Evolutionary conservation across 2,329 filamentous ascomycete species (phyloP), one percentile per base, ranked within the genome.

Genomic region (Colletotrichum sp.): DNA sequence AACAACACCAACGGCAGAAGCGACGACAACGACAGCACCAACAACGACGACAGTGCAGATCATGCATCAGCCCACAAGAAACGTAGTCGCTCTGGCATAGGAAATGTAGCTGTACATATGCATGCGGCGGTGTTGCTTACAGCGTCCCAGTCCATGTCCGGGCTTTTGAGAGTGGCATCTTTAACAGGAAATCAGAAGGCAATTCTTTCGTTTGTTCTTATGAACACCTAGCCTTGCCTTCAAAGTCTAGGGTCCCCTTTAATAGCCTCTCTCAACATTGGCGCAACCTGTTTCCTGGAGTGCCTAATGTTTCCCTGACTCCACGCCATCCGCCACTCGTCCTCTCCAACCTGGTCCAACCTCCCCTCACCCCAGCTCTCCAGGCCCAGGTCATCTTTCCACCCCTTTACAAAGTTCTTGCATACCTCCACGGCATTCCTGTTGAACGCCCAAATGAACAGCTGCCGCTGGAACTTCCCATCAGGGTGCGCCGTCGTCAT

Each of bases 221-320:
- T 52, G 1, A 15, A 9, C 13, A 4, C 6, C 48, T 21, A 38
- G 5, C 10, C 21, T 16, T 24, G 48, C 6, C 9, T 2, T 75
- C 32, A 75, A 21, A 75, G 43, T 36, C 43, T 61, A 10, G 69
- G 9, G 3, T 30, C 28, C 3, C 57, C 64, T 58, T 83, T 85
- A 81, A 92, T 86, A 0, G 87, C 88, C 78, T 93, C 90, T 73
- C 92, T 89, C 80, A 94, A 80, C 78, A 94, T 87, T 15, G 94
- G 91, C 36, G 91, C 93, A 30, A 96, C 89, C 82, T 95, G 92
- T 84, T 94, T 94, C 78, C 93, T 86, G 79, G 92, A 93, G 73
- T 90, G 86, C 60, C 90, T 89, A 57, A 93, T 80, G 76, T 90
- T 89, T 24, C 88, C 86, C 85, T 96, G 94, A 79, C 85, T 87